Conservation (phyloP, 768 basidiomycete genomes). For the Mycena latifolia region DNA sequence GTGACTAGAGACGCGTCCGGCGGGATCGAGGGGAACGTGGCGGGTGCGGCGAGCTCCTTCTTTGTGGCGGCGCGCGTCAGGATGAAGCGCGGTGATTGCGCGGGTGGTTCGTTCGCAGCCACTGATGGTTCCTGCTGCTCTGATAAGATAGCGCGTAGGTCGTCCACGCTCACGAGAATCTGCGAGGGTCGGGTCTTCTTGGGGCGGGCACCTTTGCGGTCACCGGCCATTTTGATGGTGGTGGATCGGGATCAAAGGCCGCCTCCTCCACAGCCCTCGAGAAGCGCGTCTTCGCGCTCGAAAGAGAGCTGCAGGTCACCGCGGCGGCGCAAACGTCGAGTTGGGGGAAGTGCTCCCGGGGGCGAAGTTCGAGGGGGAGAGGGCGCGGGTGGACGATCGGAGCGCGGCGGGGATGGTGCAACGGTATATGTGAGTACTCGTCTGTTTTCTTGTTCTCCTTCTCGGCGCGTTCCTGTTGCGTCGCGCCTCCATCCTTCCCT, state of each 20-base stretch:
- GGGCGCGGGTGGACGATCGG: slow-evolving; percentile 72
- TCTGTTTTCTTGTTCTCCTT: background rate
- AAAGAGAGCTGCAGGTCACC: slow-evolving; percentile 57
- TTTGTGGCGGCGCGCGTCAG: background rate
- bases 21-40: background rate
- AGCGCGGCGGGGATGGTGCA: slow-evolving; percentile 87
- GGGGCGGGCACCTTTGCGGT: too few species aligned
- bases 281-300: slow-evolving; percentile 54
- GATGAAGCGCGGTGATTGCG: background rate
- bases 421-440: slow-evolving; percentile 79
- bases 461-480: too few species aligned
- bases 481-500: too few species aligned
- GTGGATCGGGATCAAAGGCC: slow-evolving; percentile 49
- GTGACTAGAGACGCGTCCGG: background rate
- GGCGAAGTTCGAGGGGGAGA: slow-evolving; percentile 64
- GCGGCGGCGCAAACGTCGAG: slow-evolving; percentile 60
- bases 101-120: background rate
- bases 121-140: background rate
- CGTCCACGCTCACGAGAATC: background rate
- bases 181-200: background rate
- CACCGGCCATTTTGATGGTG: too few species aligned
- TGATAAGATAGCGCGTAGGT: background rate
- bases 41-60: background rate
- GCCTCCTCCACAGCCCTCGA: slow-evolving; percentile 61
- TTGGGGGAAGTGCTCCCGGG: slow-evolving; percentile 61